Evolutionary conservation across 2,329 filamentous ascomycete genomes (phyloP).

Genomic region (Cladophialophora bantiana): DNA sequence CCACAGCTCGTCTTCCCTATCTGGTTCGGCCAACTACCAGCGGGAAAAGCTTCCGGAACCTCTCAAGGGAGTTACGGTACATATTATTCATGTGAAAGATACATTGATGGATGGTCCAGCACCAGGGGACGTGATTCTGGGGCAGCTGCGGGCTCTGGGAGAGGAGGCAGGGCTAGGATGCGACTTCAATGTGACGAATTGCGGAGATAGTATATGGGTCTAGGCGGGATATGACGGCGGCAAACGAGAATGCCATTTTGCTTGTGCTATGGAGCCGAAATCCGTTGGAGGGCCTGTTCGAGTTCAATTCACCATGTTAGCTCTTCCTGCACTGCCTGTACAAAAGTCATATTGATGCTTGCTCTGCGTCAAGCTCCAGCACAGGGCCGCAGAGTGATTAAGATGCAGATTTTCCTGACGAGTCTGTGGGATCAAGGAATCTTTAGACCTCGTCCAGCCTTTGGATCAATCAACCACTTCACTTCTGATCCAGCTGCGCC

Average conservation of each 20-base stretch:
- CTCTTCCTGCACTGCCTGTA: background rate
- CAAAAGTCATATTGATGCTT: background rate
- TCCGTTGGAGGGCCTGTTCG: background rate
- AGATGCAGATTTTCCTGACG: background rate
- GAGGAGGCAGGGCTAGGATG: slow-evolving; percentile 73
- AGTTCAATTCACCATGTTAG: background rate
- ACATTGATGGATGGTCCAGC: slow-evolving; percentile 73
- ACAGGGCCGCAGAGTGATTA: background rate
- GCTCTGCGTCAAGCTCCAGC: background rate
- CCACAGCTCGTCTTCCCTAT: background rate
- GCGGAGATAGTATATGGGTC: slow-evolving; percentile 65
- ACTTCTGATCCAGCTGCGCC: background rate
- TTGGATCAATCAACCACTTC: background rate
- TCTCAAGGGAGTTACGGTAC: slow-evolving; percentile 76
- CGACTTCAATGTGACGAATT: slow-evolving; percentile 74
- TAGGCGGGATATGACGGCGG: slow-evolving; percentile 30
- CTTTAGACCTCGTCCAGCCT: background rate
- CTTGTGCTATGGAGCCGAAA: background rate
- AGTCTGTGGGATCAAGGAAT: background rate
- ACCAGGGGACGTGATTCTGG: slow-evolving; percentile 71
- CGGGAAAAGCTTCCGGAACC: slow-evolving; percentile 33
- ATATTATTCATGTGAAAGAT: slow-evolving; percentile 96
- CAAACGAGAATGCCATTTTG: background rate
- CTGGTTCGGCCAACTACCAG: background rate
- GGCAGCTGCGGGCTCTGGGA: slow-evolving; percentile 73